Base-by-base conservation (phyloP, 768 basidiomycete genomes). In the Rhizopogon roseolus region DNA sequence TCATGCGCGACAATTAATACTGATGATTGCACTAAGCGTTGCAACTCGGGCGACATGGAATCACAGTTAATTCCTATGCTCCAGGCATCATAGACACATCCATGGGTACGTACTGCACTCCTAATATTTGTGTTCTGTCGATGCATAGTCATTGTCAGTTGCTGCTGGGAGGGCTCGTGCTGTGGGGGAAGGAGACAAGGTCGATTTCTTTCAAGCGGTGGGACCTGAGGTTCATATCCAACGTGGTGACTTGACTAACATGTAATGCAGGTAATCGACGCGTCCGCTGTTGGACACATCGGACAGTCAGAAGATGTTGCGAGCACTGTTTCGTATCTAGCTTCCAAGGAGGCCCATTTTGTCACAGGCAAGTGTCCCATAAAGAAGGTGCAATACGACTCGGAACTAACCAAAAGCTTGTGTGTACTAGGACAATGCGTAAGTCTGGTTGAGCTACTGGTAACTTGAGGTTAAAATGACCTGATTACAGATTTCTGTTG, bases 61-160 rank as follows among this genome's bases (percentile, higher is more conserved):
- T 76, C 36, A 74, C 73, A 0, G 74, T 73, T 6, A 74, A 76
- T 46, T 64, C 70, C 0, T 74, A 77, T 51, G 69, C 72, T 2
- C 76, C 75, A 0, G 71, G 73, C 2, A 9, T 55, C 17, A 66
- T 71, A 37, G 41, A 61, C 0, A 75, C 69, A 1, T 49, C 56
- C 3, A 41, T 73, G 63, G 16, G 74, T 76, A 38, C 11, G 65
- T 58, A 7, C 0, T 11, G 25, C 25, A 28, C 32, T 1, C 19
- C 2, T 4, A 6, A 14, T 11, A 25, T 46, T 22, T 25, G 19
- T 46, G 25, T 28, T 42, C 27, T 36, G 34, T 36, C 10, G 34
- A 36, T 36, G 34, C 9, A 36, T 11, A 36, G 13, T 11, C 34
- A 36, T 19, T 4, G 19, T 10, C 19, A 28, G 14, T 28, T 13